A percentile compares a stretch with the other conserved stretches of the same genome.
Conservation (phyloP, 1,284 basidiomycete genomes). For the Jaminaea rosea region DNA sequence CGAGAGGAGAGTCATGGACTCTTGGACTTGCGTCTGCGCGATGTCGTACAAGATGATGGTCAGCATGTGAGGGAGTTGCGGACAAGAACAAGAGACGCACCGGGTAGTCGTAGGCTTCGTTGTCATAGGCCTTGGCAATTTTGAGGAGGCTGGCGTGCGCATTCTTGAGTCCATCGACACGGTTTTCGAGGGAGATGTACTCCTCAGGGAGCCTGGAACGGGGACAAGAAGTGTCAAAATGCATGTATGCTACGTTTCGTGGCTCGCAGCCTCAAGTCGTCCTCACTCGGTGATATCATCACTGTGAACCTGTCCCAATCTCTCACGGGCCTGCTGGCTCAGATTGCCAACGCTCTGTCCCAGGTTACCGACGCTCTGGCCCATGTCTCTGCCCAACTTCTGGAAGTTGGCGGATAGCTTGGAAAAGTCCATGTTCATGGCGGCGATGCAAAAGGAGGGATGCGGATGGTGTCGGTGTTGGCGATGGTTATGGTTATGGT, state of each 20-base stretch:
- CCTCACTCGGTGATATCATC: constrained; percentile 92
- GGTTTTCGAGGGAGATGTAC: constrained; percentile 87
- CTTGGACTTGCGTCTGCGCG: constrained; percentile 49
- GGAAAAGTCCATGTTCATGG: too few species aligned
- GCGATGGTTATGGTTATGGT: too few species aligned
- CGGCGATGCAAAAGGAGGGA: too few species aligned
- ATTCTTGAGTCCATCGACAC: constrained; percentile 80
- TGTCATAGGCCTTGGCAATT: constrained; percentile 44
- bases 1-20: constrained; percentile 52
- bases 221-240: not conserved
- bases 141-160: constrained; percentile 69
- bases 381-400: too few species aligned
- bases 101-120: constrained; percentile 44
- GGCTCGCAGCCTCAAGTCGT: constrained; percentile 56
- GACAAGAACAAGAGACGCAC: not conserved
- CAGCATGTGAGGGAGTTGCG: not conserved
- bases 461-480: too few species aligned
- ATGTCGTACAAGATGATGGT: not conserved
- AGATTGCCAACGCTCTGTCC: constrained; percentile 57
- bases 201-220: constrained; percentile 52
- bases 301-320: constrained; percentile 74
- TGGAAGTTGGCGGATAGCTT: too few species aligned
- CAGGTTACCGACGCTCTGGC: constrained; percentile 73
- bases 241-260: not conserved
- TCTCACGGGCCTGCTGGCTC: constrained; percentile 54